A percentile compares a stretch with the other conserved stretches of the same genome.
Conservation (phyloP, 139 green algal genomes). For the Microglena sp. region DNA sequence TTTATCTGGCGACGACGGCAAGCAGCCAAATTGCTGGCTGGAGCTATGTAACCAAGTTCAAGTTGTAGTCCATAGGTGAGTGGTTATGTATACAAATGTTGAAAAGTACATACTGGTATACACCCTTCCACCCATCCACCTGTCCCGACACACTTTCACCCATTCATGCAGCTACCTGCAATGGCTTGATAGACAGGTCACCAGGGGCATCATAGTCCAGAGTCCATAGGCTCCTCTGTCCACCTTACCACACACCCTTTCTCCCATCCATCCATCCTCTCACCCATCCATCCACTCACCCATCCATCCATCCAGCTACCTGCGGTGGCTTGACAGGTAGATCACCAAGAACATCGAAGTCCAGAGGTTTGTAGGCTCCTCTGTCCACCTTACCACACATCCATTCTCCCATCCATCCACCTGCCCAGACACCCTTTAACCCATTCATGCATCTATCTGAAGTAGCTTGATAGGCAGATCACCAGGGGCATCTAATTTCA, state of each 20-base stretch:
- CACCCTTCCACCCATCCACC: not conserved
- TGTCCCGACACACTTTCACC: not conserved
- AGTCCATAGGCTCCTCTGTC: too few relatives aligned
- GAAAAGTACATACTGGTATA: not conserved
- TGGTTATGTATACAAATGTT: too few relatives aligned
- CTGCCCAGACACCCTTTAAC: not conserved
- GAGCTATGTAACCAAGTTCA: too few relatives aligned
- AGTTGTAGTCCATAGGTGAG: too few relatives aligned
- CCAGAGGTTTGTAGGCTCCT: slow-evolving; percentile 64
- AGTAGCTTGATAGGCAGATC: not conserved
- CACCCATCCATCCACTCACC: not conserved
- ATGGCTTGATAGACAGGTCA: not conserved
- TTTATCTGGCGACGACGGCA: too few relatives aligned
- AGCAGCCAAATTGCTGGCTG: too few relatives aligned
- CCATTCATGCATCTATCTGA: not conserved
- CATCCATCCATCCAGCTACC: slow-evolving; percentile 11
- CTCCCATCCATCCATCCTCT: not conserved
- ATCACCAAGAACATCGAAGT: slow-evolving; percentile 34
- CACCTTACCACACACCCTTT: not conserved
- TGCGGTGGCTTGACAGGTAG: slow-evolving; percentile 47
- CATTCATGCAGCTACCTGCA: not conserved
- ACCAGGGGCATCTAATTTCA: not conserved
- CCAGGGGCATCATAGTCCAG: not conserved
- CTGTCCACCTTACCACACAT: not conserved
- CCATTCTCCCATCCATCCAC: not conserved